Evolutionary conservation across 345 rosid species (phyloP).

Genomic region (Populus simonii): DNA sequence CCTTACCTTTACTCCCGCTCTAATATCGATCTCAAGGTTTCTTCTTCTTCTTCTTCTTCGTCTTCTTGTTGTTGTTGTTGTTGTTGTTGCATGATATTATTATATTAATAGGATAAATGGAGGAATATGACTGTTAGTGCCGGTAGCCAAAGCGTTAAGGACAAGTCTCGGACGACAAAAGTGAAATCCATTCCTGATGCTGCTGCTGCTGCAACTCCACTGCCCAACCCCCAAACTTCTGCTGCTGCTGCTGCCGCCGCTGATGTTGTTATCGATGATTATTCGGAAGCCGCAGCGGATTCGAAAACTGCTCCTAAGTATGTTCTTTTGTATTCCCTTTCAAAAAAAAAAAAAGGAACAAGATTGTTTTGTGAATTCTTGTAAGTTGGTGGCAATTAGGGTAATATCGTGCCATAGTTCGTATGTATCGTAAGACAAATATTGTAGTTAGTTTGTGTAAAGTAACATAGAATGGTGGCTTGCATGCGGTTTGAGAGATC

Average conservation of each 20-base stretch:
- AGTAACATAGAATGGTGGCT: background rate
- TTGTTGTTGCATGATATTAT: background rate
- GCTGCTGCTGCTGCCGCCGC: slow-evolving; percentile 24
- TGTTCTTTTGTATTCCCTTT: background rate
- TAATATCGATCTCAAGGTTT: slow-evolving; percentile 82
- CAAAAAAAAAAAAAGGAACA: background rate
- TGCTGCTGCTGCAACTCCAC: slow-evolving; percentile 20
- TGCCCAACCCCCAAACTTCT: slow-evolving; percentile 8
- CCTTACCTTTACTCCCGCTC: slow-evolving; percentile 54
- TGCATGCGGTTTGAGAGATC: background rate
- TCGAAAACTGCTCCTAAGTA: slow-evolving; percentile 46
- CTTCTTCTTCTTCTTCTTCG: background rate
- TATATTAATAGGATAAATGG: slow-evolving; percentile 74
- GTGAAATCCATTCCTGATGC: slow-evolving; percentile 42
- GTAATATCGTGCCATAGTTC: background rate
- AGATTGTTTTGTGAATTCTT: background rate
- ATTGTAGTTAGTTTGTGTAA: background rate
- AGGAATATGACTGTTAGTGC: slow-evolving; percentile 71
- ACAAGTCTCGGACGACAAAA: slow-evolving; percentile 53
- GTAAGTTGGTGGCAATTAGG: background rate
- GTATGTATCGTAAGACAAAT: background rate
- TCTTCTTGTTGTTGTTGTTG: background rate
- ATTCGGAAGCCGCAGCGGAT: slow-evolving; percentile 17
- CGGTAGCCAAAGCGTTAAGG: slow-evolving; percentile 48
- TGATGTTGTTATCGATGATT: slow-evolving; percentile 27